Evolutionary conservation across 495 filamentous ascomycete species (phyloP).

Genomic region (Hypoxylon fuscum): DNA sequence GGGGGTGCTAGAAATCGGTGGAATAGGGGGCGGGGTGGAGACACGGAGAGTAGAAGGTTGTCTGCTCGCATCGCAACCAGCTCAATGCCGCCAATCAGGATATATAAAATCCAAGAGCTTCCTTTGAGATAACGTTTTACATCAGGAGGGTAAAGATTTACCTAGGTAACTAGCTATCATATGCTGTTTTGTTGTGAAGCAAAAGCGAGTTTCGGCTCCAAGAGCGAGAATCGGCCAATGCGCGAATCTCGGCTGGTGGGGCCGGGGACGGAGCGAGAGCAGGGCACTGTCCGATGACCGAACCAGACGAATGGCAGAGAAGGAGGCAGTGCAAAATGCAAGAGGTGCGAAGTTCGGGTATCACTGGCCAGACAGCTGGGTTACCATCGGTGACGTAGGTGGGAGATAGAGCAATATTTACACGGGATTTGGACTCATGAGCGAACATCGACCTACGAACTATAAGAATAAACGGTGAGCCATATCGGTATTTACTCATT

Average conservation of each 20-base stretch:
- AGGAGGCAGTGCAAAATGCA: conserved; percentile 9
- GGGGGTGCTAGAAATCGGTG: no score
- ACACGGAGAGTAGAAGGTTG: no score
- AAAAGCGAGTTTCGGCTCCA: conserved; percentile 20
- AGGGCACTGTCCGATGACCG: conserved; percentile 3
- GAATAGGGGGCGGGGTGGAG: no score
- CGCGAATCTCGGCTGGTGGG: conserved; percentile 25
- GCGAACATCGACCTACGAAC: conserved; percentile 3
- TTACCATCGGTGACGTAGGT: conserved; percentile 19
- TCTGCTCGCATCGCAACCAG: no score
- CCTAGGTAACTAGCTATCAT: no score
- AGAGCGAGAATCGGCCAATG: conserved; percentile 27
- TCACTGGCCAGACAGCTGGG: conserved; percentile 1
- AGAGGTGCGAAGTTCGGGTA: conserved; percentile 24
- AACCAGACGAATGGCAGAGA: background rate
- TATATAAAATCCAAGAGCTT: no score
- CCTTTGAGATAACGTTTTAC: no score
- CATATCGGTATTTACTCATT: background rate
- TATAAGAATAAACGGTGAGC: conserved; percentile 22
- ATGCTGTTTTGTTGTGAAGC: conserved; percentile 30
- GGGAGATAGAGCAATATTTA: conserved; percentile 3
- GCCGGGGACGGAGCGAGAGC: background rate
- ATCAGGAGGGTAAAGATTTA: no score
- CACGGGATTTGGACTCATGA: background rate
- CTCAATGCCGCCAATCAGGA: no score